Conservation (phyloP, 495 filamentous ascomycete species). For the Neurospora sp. region DNA sequence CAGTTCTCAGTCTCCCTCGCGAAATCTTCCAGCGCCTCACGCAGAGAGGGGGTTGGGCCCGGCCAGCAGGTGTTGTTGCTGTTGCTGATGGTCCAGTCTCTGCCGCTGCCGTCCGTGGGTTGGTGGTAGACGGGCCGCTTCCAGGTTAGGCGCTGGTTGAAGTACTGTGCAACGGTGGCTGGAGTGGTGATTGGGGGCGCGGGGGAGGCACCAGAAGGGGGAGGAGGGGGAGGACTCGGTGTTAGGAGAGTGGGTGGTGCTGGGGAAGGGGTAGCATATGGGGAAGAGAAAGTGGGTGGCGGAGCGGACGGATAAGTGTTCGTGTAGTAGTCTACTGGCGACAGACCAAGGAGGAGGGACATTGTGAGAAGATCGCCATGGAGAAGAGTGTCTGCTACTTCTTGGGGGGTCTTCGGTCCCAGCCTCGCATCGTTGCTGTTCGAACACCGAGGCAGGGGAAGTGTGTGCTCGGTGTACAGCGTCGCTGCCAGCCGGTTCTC, state of each 20-base stretch:
- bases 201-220: neutral
- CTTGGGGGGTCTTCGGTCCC: neutral
- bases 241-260: neutral
- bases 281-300: neutral
- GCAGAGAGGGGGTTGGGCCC: neutral
- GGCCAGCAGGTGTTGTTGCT: neutral
- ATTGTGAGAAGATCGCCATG: slow-evolving; percentile 10
- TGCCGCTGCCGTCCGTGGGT: neutral
- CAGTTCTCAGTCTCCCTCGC: neutral
- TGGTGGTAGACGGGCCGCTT: neutral
- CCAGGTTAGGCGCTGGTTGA: neutral
- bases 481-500: slow-evolving; percentile 11
- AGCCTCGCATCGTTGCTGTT: neutral
- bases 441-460: neutral
- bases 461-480: slow-evolving; percentile 12
- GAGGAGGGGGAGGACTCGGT: neutral
- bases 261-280: neutral
- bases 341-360: slow-evolving; percentile 16
- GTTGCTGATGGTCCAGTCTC: neutral
- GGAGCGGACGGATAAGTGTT: slow-evolving; percentile 12
- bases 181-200: neutral
- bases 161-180: neutral
- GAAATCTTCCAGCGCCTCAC: neutral
- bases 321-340: slow-evolving; percentile 19
- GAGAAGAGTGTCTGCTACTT: slow-evolving; percentile 11